Base-by-base conservation (phyloP, 2,329 filamentous ascomycete genomes). In the Trichoderma koningii region DNA sequence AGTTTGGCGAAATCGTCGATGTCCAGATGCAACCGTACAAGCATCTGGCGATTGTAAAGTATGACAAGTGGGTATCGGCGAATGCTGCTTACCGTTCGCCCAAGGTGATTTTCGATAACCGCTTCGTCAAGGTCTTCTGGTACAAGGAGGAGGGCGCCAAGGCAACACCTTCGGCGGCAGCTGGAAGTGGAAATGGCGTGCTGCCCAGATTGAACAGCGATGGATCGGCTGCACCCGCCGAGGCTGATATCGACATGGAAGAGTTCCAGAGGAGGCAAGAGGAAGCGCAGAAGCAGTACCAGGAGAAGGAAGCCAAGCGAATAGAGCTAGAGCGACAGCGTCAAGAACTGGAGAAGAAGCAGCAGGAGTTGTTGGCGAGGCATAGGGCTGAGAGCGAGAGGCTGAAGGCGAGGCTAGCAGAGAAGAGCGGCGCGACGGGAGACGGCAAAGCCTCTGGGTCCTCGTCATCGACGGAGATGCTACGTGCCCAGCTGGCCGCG, bases 101-200 rank as follows among this genome's bases (percentile, higher is more conserved):
- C 0, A 92, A 92, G 72, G 88, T 88, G 53, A 88, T 95, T 51
- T 95, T 94, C 72, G 89, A 93, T 71, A 95, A 94, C 70, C 83
- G 91, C 12, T 95, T 95, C 70, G 91, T 95, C 55, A 93, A 92
- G 71, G 89, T 94, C 0, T 93, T 89, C 71, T 94, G 91, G 91
- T 83, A 87, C 72, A 89, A 86, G 70, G 82, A 84, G 6, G 81
- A 83, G 28, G 76, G 77, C 17, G 78, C 81, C 19, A 57, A 53
- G 4, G 15, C 70, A 48, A 72, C 71, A 3, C 66, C 76, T 14
- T 72, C 74, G 2, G 63, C 65, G 68, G 71, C 61, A 38, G 14
- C 34, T 2, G 69, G 41, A n/a, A 69, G 56, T 59, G 72, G 28
- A 68, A 64, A 70, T 10, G 76, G 75, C 52, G 75, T 73, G 60